Evolutionary conservation across 1,284 basidiomycete species (phyloP), one percentile per base, ranked within the genome.

Genomic region (Puccinia horiana): DNA sequence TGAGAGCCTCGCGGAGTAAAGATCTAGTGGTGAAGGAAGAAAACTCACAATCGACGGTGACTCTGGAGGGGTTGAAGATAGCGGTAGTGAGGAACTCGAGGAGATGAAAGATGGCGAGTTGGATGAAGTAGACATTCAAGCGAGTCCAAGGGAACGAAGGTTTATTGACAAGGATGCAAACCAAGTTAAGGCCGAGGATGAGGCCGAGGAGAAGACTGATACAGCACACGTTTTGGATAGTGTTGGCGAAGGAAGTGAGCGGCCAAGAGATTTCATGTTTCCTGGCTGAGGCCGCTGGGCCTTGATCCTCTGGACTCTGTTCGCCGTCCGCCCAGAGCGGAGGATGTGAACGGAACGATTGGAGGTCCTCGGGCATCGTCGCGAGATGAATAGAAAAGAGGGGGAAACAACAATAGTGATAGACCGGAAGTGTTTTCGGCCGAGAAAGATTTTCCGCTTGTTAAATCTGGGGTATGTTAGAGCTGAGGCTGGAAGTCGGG

Each of bases 1-100:
- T 35, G 52, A 11, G 56, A 8, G 20, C 23, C 3, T 67, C 40
- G 14, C 67, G 54, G n/a, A 74, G 26, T 23, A 26, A 58, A 42
- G 49, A 16, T 12, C 6, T 9, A 58, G 42, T 29, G 32, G 42
- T 8, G 44, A 37, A 26, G 20, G 16, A 40, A 32, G 32, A 16
- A 3, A 12, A 69, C 78, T 26, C 23, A 81, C 78, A 72, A 29
- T 81, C 67, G 42, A 81, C 58, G 20, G 80, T 67, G n/a, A 81
- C 72, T 56, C 72, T 63, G 52, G 70, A 54, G 61, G 70, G 80
- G 49, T 81, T 81, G 42, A 72, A 81, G 61, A 67, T 75, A 12
- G 80, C 80, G 40, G 80, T 81, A n/a, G 61, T 72, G 49, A 81
- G 47, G 44, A 81, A 81, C 61, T 81, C 80, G 44, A 75, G 35